Percentiles rank a stretch among this genome's conserved stretches.
These are phyloP conservation scores for Saccharomyces hybrid DNA, from an alignment of 1,139 yeast genomes.

Conservation along the genomic window DNA sequence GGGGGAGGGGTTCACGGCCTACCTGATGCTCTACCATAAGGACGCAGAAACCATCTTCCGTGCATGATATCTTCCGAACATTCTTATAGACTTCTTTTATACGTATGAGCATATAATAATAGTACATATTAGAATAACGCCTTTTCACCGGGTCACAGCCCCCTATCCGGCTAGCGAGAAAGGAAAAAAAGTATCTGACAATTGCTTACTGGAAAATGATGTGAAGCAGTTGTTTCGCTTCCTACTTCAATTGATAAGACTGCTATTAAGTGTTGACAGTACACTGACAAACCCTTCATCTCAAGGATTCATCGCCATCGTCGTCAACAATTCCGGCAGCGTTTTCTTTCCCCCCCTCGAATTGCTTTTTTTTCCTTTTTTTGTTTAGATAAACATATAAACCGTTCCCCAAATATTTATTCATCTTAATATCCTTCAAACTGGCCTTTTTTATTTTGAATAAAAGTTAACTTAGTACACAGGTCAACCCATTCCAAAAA, in stretches of 20 bases:
- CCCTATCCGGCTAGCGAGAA: conserved; percentile 1
- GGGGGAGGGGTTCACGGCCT: conserved; percentile 28
- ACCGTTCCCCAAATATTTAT: neutral
- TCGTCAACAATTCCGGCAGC: neutral
- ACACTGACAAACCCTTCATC: neutral
- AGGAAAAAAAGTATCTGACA: neutral
- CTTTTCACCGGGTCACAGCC: neutral
- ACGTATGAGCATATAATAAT: neutral
- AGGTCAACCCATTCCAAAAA: neutral
- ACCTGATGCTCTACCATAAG: conserved; percentile 28
- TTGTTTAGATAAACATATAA: neutral
- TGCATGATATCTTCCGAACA: neutral
- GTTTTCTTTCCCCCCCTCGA: neutral
- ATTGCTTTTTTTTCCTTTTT: neutral
- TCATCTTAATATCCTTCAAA: neutral
- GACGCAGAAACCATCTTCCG: conserved; percentile 12
- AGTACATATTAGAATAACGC: neutral
- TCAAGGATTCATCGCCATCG: neutral
- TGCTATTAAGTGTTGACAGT: neutral
- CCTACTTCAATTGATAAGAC: neutral
- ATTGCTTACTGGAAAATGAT: neutral
- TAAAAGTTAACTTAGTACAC: neutral
- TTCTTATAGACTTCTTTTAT: neutral
- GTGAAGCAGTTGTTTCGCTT: neutral
- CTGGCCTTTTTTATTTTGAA: neutral